phyloP scores from a whole-genome alignment of 306 rosid genomes.

The Pyrus betulifolia region DNA sequence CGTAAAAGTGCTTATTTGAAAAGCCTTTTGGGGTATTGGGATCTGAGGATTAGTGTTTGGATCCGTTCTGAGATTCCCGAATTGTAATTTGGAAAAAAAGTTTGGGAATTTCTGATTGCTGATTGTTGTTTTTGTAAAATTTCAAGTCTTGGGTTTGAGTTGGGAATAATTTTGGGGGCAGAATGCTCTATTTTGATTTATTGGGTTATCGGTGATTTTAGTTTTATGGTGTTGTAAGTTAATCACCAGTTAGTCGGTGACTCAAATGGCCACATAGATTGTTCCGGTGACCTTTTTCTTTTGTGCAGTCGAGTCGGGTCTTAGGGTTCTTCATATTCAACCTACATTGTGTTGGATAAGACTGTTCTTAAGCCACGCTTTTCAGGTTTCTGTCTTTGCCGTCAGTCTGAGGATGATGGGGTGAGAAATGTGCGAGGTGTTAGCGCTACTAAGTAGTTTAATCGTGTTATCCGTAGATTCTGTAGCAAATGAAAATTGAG shows the following conservation, averaged over 20 bases:
- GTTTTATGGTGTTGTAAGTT: background rate
- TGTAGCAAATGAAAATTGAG: background rate
- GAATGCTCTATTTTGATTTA: constrained; percentile 7
- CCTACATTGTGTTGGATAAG: background rate
- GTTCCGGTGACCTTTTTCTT: background rate
- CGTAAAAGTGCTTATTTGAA: constrained; percentile 5
- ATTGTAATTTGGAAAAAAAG: constrained; percentile 7
- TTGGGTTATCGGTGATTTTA: background rate
- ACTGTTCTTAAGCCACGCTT: background rate
- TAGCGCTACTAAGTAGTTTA: background rate
- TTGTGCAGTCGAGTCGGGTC: background rate
- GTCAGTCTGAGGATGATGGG: background rate
- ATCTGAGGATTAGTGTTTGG: constrained; percentile 18
- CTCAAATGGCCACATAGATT: background rate
- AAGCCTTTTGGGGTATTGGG: constrained; percentile 15
- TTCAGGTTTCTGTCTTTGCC: background rate
- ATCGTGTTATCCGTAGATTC: background rate
- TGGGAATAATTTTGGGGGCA: background rate
- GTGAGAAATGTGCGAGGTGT: background rate
- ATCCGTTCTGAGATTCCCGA: constrained; percentile 28
- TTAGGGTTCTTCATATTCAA: background rate
- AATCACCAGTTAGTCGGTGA: background rate
- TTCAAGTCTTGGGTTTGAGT: background rate
- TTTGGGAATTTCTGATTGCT: background rate
- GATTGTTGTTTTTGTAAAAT: background rate